phyloP scores from a whole-genome alignment of 2,329 filamentous ascomycete genomes.

The Capronia coronata region DNA sequence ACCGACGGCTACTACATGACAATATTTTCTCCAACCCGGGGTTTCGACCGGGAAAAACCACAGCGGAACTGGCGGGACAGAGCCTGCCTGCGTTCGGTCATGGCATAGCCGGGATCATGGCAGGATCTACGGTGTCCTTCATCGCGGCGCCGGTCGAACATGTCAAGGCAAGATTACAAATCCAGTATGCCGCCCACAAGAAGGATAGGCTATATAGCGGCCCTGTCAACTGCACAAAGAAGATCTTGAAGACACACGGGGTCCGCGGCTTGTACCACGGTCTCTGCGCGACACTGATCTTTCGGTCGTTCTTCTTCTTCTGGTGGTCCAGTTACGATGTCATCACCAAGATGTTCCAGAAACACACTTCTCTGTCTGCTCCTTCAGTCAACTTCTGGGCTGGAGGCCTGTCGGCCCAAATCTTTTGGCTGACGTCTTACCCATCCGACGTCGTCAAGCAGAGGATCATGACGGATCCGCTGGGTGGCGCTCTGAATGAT shows the following conservation, averaged over 20 bases:
- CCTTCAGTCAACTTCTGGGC: conserved; percentile 96
- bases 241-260: conserved; percentile 60
- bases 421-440: conserved; percentile 92
- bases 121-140: conserved; percentile 84
- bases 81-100: conserved; percentile 70
- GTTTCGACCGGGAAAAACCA: conserved; percentile 34
- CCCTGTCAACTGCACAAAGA: conserved; percentile 73
- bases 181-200: conserved; percentile 82
- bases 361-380: conserved; percentile 62
- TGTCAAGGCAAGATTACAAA: conserved; percentile 85
- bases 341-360: conserved; percentile 61
- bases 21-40: conserved; percentile 62
- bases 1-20: conserved; percentile 75
- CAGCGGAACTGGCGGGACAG: conserved; percentile 21
- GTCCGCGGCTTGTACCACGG: conserved; percentile 78
- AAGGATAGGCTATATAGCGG: conserved; percentile 72
- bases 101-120: conserved; percentile 77
- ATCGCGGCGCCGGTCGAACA: conserved; percentile 93
- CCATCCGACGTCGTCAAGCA: conserved; percentile 93
- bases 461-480: conserved; percentile 89
- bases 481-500: conserved; percentile 64
- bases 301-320: conserved; percentile 91
- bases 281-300: conserved; percentile 74
- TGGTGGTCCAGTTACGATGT: conserved; percentile 98
- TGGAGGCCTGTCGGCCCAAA: conserved; percentile 81